Evolutionary conservation across 306 rosid genomes (phyloP).

Genomic region (Malus domestica): ASM211411v1 NC_041803.1:14876501-14877000

Average conservation of each 20-base stretch:
- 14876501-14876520: too few species aligned
- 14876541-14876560: too few species aligned
- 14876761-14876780: conserved; percentile 4
- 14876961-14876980: background rate
- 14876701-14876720: background rate
- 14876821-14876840: conserved; percentile 24
- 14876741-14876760: background rate
- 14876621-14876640: background rate
- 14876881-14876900: background rate
- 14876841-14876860: conserved; percentile 30
- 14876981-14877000: background rate
- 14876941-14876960: conserved; percentile 1
- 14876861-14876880: conserved; percentile 33
- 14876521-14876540: too few species aligned
- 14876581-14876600: background rate
- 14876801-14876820: conserved; percentile 37
- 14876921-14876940: background rate
- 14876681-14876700: background rate
- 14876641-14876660: background rate
- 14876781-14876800: conserved; percentile 25
- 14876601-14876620: background rate
- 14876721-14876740: background rate
- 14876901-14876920: conserved; percentile 22
- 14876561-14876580: too few species aligned
- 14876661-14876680: background rate